phyloP scores from a whole-genome alignment of 331 rosid genomes.

The Cydonia oblonga region DNA sequence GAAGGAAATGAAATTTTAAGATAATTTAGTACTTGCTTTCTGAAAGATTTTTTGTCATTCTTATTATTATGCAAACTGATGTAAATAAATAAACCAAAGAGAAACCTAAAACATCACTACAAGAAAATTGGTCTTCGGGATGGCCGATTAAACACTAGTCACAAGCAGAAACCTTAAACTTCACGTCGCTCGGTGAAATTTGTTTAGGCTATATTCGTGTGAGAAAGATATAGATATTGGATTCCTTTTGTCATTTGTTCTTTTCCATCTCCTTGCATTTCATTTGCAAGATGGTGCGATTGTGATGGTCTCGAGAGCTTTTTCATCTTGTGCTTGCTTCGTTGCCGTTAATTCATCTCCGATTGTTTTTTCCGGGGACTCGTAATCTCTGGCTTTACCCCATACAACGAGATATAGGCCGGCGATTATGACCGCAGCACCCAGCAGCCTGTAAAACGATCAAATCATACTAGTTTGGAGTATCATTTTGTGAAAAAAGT shows the following conservation, averaged over 20 bases:
- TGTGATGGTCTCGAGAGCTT: conserved; percentile 21
- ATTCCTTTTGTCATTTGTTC: conserved; percentile 8
- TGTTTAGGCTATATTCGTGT: background rate
- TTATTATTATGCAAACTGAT: too few relatives aligned
- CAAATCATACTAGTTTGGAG: background rate
- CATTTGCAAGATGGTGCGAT: conserved; percentile 15
- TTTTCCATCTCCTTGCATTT: conserved; percentile 9
- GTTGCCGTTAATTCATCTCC: conserved; percentile 22
- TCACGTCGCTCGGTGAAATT: background rate
- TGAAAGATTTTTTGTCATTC: too few relatives aligned
- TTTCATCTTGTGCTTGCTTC: conserved; percentile 21
- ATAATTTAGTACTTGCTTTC: background rate
- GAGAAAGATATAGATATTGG: background rate
- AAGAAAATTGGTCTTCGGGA: background rate
- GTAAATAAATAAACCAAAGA: too few relatives aligned
- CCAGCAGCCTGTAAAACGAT: conserved; percentile 46
- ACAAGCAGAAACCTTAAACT: background rate
- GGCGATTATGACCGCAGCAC: conserved; percentile 49
- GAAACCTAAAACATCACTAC: background rate
- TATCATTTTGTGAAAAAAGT: background rate
- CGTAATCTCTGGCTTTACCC: conserved; percentile 68
- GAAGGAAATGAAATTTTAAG: conserved; percentile 12
- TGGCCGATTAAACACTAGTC: background rate
- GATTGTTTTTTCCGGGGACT: conserved; percentile 5
- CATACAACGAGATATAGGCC: conserved; percentile 79